Evolutionary conservation across 495 filamentous ascomycete genomes (phyloP), one percentile per base, ranked within the genome.

Genomic region (Cryomyces minteri): DNA sequence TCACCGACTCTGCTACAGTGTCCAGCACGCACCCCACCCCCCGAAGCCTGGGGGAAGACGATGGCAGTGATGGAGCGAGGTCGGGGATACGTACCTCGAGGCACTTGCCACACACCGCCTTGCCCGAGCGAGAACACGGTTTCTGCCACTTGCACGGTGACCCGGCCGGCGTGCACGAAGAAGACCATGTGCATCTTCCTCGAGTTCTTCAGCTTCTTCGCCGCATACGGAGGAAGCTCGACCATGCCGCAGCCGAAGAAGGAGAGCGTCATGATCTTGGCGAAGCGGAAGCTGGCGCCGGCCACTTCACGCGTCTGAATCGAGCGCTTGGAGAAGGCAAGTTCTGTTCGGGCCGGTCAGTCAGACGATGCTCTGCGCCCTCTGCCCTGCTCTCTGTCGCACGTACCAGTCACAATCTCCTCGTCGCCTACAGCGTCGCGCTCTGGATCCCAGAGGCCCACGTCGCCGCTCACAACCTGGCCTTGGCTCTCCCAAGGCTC

Each of bases 141-240:
- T n/a, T 80, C 79, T 49, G 82, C 81, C 9, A 96, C 73, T 41
- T 74, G 78, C 28, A 84, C 83, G 51, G 67, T 59, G 33, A 94
- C 85, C 41, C 76, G 71, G 5, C 90, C 90, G 18, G 68, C 60
- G 47, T 81, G 75, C 31, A 98, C 80, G 58, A 90, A 95, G 57
- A 98, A 95, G 0, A 81, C 79, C 79, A 96, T 84, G 51, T 94
- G 86, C 80, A 94, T 94, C 61, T 80, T 84, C 43, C 88, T 73
- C 4, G 80, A 78, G 54, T 93, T 94, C 68, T 96, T 98, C 12
- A 76, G 71, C 50, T 79, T 72, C 70, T 98, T 98, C 41, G 77
- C 69, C 12, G 77, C 77, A 4, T 80, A 79, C 2, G 84, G 77
- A 5, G 85, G 84, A 12, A 98, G 63, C 41, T 95, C 87, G 31